Base-by-base conservation (phyloP, 352 stramenopile species). In the Paralagenidium karlingii region DNA sequence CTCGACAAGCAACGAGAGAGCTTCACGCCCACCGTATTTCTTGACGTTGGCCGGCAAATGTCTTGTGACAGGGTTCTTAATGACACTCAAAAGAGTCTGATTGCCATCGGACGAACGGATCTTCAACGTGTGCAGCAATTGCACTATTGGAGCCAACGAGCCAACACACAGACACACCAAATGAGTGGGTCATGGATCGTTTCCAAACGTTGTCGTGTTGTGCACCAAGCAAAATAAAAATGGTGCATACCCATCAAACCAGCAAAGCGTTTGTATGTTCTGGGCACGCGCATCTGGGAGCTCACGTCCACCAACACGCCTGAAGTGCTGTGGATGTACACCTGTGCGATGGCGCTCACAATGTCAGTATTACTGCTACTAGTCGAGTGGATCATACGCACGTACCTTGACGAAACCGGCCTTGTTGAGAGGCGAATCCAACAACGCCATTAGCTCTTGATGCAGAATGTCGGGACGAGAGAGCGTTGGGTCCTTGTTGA, bases 391-490 rank as follows among this genome's bases (percentile, higher is more conserved):
- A n/a, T n/a, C n/a, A n/a, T n/a, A n/a, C n/a, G n/a, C n/a, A n/a
- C 27, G 9, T 28, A 94, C 66, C 78, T 99, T 95, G 41, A 99
- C 65, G 47, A 96, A 82, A 24, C 95, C 95, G 21, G 92, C 85
- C 67, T 99, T 99, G 77, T 99, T 99, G 11, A 99, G 63, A 22
- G 96, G 96, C 58, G 86, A 98, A 74, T 99, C 96, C 29, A 99
- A 66, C 51, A 99, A 53, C 15, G 96, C 92, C 68, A 99, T 90
- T 25, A 99, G 71, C 70, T 98, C 95, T 68, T 97, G 92, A 67
- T 99, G 96, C 38, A 97, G 71, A 63, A 99, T 99, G 70, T 99
- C 96, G 1, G 96, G 96, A 11, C 96, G 90, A 50, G 90, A 98
- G 33, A 96, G 74, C 51, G 94, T 94, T 18, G 96, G 95, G 49